Evolutionary conservation across 2,329 filamentous ascomycete genomes (phyloP), one percentile per base, ranked within the genome.

Genomic region (Arthrobotrys megalospora): DNA sequence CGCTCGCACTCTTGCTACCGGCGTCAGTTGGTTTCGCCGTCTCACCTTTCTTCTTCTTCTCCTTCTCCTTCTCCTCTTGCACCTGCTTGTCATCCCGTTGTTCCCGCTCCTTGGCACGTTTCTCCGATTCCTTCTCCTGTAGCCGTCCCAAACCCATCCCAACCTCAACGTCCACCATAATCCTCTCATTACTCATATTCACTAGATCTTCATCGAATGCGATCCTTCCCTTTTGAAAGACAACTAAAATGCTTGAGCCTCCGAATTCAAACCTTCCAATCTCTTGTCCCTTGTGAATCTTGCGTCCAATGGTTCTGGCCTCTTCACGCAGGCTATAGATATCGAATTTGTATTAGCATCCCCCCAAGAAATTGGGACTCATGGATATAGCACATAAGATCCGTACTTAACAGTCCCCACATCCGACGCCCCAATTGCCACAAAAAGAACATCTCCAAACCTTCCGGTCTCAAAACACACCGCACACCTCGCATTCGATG

Each of bases 391-490:
- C 3, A 38, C 7, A 38, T 6, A 32, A 32, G 14, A n/a, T n/a
- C 80, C 84, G 71, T 82, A 85, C 85, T 83, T 76, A 8, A 86
- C 85, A 14, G 83, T 84, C 85, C 85, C 0, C 50, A 85, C 85
- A 60, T 85, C 82, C 1, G 83, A 83, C 2, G 84, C 85, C 3
- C 85, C 84, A 76, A 86, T 85, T 11, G 85, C 85, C 5, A 85
- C 84, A 78, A 86, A 86, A 12, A 85, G 76, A 6, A 86, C 85
- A 34, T 84, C 82, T 2, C 85, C 84, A 82, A 85, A 86, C 64
- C 84, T 83, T 72, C 83, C 80, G 3, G 82, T 84, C 34, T 84
- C 82, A 64, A 86, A 84, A n/a, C 83, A 80, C 1, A 86, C 77
- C 55, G 82, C 85, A 50, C 82, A 82, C 45, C 85, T 78, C n/a